Evolutionary conservation across 352 stramenopile genomes (phyloP).

Genomic region (Hyaloperonospora arabidopsidis): DNA sequence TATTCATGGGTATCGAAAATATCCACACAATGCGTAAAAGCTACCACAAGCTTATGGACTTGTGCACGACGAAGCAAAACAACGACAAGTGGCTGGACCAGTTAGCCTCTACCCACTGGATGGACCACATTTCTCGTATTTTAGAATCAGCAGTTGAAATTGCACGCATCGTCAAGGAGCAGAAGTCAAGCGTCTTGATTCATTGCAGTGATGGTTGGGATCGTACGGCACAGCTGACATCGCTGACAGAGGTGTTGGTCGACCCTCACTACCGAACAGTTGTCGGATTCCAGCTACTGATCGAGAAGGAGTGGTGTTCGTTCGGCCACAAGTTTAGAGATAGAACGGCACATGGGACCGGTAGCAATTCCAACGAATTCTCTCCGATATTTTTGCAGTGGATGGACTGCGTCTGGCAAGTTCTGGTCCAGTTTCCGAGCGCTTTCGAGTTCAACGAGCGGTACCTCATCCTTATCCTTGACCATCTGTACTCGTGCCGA

Average conservation of each 20-base stretch:
- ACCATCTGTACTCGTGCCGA: conserved; percentile 75
- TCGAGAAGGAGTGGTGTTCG: conserved; percentile 87
- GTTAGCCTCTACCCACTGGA: conserved; percentile 59
- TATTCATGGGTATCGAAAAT: conserved; percentile 90
- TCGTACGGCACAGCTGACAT: conserved; percentile 82
- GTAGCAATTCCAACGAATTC: conserved; percentile 74
- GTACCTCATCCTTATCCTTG: conserved; percentile 72
- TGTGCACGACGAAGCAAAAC: conserved; percentile 55
- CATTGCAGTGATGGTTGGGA: conserved; percentile 99
- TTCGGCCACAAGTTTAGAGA: conserved; percentile 88
- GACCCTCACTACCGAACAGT: conserved; percentile 88
- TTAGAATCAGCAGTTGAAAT: conserved; percentile 80
- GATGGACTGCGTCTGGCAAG: conserved; percentile 84
- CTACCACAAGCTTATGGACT: conserved; percentile 67
- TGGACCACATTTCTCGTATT: conserved; percentile 74
- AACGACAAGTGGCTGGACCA: conserved; percentile 81
- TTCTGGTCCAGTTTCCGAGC: conserved; percentile 64
- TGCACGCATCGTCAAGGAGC: conserved; percentile 63
- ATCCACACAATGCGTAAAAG: conserved; percentile 88
- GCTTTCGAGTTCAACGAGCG: conserved; percentile 84
- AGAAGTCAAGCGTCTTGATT: conserved; percentile 90
- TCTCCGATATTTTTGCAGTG: conserved; percentile 95
- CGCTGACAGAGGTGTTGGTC: conserved; percentile 78
- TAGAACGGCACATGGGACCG: conserved; percentile 47
- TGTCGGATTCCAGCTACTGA: conserved; percentile 70